Conservation (phyloP, 495 filamentous ascomycete genomes). For the Amniculicola lignicola region DNA sequence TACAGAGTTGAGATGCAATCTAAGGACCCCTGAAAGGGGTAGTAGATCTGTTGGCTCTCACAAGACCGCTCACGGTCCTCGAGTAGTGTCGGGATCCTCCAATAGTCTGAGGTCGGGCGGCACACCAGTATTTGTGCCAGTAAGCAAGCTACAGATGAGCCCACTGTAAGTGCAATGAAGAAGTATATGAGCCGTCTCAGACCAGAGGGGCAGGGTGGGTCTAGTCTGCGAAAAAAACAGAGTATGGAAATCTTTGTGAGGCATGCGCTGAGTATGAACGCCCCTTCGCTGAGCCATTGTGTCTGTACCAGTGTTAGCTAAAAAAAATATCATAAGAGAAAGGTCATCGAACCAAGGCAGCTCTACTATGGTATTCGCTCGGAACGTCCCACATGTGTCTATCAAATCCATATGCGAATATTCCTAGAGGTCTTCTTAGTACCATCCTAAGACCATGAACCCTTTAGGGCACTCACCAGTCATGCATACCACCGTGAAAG, state of each 20-base stretch:
- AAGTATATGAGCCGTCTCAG: slow-evolving; percentile 27
- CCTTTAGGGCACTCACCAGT: not conserved
- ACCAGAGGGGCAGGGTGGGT: slow-evolving; percentile 16
- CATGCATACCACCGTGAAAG: slow-evolving; percentile 10
- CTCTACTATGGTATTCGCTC: slow-evolving; percentile 6
- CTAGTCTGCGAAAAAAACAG: slow-evolving; percentile 36
- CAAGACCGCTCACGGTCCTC: slow-evolving; percentile 17
- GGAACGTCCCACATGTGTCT: slow-evolving; percentile 38
- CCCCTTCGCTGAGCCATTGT: slow-evolving; percentile 34
- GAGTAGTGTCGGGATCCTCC: slow-evolving; percentile 24
- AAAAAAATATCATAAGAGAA: not conserved
- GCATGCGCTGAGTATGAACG: slow-evolving; percentile 32
- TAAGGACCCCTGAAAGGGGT: slow-evolving; percentile 31
- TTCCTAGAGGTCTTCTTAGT: slow-evolving; percentile 8
- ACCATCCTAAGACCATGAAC: not conserved
- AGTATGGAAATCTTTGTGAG: slow-evolving; percentile 37
- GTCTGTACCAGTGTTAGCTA: slow-evolving; percentile 16
- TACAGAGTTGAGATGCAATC: slow-evolving; percentile 30
- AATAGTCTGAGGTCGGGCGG: slow-evolving; percentile 32
- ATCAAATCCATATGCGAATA: slow-evolving; percentile 31
- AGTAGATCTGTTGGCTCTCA: slow-evolving; percentile 27
- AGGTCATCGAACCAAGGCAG: slow-evolving; percentile 18
- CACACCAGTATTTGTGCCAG: slow-evolving; percentile 27
- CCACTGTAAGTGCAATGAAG: slow-evolving; percentile 29
- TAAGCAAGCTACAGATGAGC: slow-evolving; percentile 19